Conservation (phyloP, 108 stramenopile species). For the Fistulifera pelliculosa region DNA sequence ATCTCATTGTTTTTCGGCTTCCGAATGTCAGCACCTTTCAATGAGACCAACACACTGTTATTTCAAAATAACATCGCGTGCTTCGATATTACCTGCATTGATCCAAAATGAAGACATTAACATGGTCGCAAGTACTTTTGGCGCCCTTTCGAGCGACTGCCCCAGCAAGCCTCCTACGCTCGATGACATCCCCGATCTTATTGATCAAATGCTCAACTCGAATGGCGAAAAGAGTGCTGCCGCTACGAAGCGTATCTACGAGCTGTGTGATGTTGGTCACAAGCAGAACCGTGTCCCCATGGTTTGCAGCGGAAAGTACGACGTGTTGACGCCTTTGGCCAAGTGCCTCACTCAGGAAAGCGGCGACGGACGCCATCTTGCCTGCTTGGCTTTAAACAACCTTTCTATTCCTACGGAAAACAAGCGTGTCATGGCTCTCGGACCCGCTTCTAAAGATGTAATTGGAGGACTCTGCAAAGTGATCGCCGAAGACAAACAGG, state of each 20-base stretch:
- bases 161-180: constrained; percentile 75
- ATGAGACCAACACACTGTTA: too few species aligned
- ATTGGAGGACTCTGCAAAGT: constrained; percentile 87
- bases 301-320: constrained; percentile 86
- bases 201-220: constrained; percentile 74
- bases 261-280: constrained; percentile 87
- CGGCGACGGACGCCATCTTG: constrained; percentile 85
- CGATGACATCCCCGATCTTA: constrained; percentile 84
- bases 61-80: too few species aligned
- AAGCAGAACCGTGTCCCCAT: constrained; percentile 92
- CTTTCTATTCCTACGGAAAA: constrained; percentile 89
- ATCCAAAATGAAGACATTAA: too few species aligned
- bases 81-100: too few species aligned
- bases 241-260: constrained; percentile 86
- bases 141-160: constrained; percentile 3
- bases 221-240: constrained; percentile 81
- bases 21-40: too few species aligned
- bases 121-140: too few species aligned
- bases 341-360: constrained; percentile 81
- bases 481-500: constrained; percentile 86
- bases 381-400: constrained; percentile 85
- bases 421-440: constrained; percentile 87
- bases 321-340: constrained; percentile 81
- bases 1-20: too few species aligned
- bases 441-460: constrained; percentile 71